phyloP scores from a whole-genome alignment of 2,329 filamentous ascomycete species.

The Aurifilum marmelostoma region DNA sequence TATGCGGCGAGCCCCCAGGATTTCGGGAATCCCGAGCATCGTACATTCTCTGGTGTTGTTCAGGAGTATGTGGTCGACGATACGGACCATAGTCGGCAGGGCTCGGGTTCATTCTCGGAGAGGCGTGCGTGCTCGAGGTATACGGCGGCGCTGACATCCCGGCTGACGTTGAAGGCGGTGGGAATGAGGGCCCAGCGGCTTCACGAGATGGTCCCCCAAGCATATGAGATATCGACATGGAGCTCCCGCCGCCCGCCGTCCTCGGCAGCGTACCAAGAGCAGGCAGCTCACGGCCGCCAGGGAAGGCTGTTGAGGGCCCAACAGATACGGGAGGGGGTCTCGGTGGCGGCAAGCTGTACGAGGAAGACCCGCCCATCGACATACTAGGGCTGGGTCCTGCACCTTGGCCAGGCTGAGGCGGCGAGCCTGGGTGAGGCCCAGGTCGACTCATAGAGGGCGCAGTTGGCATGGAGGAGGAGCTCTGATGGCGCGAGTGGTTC shows the following conservation, averaged over 20 bases:
- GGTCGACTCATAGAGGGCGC: constrained; percentile 43
- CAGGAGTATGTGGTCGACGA: constrained; percentile 73
- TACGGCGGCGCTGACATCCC: constrained; percentile 48
- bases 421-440: constrained; percentile 53
- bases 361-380: constrained; percentile 34
- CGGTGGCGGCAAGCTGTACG: constrained; percentile 52
- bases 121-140: constrained; percentile 55
- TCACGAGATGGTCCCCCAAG: constrained; percentile 54
- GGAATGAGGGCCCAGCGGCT: constrained; percentile 42
- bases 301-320: constrained; percentile 50
- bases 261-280: constrained; percentile 55
- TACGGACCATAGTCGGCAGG: constrained; percentile 64
- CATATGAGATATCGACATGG: constrained; percentile 67
- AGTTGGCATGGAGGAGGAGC: constrained; percentile 49
- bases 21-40: constrained; percentile 45
- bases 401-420: constrained; percentile 42
- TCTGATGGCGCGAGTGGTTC: constrained; percentile 48
- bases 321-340: constrained; percentile 48
- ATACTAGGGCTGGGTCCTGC: constrained; percentile 33
- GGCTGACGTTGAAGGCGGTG: constrained; percentile 44
- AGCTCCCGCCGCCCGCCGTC: constrained; percentile 52
- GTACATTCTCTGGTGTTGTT: constrained; percentile 60
- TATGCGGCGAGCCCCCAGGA: constrained; percentile 53
- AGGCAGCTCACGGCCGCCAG: constrained; percentile 56
- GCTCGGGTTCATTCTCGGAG: constrained; percentile 58